phyloP scores from a whole-genome alignment of 768 basidiomycete species.

The Lenzites betulinus region DNA sequence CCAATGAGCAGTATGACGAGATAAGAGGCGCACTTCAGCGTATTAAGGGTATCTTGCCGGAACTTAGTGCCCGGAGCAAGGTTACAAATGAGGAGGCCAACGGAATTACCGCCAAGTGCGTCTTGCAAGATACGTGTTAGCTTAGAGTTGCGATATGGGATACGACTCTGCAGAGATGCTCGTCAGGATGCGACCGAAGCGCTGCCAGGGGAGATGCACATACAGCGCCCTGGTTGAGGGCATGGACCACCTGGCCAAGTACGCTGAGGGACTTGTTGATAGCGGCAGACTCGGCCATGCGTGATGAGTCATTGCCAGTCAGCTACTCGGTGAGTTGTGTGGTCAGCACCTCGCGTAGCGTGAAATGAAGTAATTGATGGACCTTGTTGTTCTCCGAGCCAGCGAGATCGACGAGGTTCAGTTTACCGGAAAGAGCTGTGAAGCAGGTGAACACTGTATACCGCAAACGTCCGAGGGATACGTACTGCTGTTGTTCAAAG shows the following conservation, averaged over 20 bases:
- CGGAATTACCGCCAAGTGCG: conserved; percentile 79
- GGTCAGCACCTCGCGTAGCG: background rate
- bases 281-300: conserved; percentile 86
- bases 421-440: conserved; percentile 69
- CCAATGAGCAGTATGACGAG: background rate
- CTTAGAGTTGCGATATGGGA: conserved; percentile 90
- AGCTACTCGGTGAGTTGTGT: conserved; percentile 35
- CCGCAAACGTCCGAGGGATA: background rate
- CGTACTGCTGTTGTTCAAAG: conserved; percentile 55
- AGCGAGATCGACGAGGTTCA: conserved; percentile 87
- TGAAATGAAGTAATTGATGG: background rate
- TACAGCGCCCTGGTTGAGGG: conserved; percentile 72
- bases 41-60: conserved; percentile 86
- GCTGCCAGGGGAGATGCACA: conserved; percentile 25
- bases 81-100: conserved; percentile 84
- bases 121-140: conserved; percentile 89
- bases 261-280: conserved; percentile 91
- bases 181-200: background rate
- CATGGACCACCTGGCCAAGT: conserved; percentile 86
- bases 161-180: conserved; percentile 52
- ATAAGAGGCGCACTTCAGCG: conserved; percentile 63
- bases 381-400: conserved; percentile 92
- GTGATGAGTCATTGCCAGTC: conserved; percentile 83
- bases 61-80: conserved; percentile 83
- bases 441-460: background rate